Base-by-base conservation (phyloP, 306 rosid genomes). In the Cicer yamashitae region DNA sequence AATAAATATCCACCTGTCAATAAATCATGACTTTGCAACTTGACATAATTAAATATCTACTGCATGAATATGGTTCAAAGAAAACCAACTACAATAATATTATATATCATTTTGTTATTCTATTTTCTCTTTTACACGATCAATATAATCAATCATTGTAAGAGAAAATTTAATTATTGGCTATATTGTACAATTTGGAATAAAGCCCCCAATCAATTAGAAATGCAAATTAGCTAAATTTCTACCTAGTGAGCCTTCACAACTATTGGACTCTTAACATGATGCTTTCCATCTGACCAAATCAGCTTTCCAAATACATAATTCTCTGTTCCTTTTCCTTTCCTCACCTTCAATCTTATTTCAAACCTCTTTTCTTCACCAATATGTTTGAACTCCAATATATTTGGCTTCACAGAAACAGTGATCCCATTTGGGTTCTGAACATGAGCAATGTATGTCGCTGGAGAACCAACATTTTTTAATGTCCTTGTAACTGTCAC, bases 261-360 rank as follows among this genome's bases (percentile, higher is more conserved):
- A 78, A 85, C 97, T 74, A 94, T 87, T 18, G 97, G 94, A 79
- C 96, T 91, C 79, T 73, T 76, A 34, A 94, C 98, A 60, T 67
- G 25, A 84, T 88, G 97, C 77, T 77, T 86, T 3, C 92, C 88
- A 81, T 94, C 98, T 67, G 94, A 86, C 97, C 98, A 94, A 61
- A 80, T 73, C 77, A 94, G 66, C 58, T 76, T 85, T 50, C 98
- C 97, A 80, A 88, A 94, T 41, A 79, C 91, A 57, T 90, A 91
- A 41, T 78, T 67, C 65, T 70, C 77, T 20, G 82, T 77, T 46
- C 63, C 80, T 25, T 71, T 79, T 41, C 66, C 77, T 69, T 83
- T 30, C 75, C 71, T 77, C 2, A 67, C 82, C 81, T 81, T 79
- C 50, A 94, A 59, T 51, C 67, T 77, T 53, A 90, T 78, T 10